Base-by-base conservation (phyloP, 2,329 filamentous ascomycete genomes). In the Epichloe elymi region DNA sequence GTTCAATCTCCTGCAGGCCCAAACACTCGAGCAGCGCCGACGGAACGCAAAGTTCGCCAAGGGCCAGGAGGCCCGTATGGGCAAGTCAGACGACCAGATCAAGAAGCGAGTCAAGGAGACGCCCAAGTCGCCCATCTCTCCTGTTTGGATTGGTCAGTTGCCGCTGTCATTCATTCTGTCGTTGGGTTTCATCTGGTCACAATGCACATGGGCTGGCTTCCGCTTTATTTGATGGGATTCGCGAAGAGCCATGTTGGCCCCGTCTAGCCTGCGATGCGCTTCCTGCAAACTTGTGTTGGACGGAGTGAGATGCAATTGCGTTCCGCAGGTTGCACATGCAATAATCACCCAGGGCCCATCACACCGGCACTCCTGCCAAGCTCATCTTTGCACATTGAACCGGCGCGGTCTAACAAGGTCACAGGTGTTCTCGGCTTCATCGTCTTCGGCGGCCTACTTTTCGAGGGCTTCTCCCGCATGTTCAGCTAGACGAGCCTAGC, bases 1-100 rank as follows among this genome's bases (percentile, higher is more conserved):
- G 3, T 43, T 26, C 15, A 4, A 14, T 33, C 17, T 37, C 14
- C 17, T n/a, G 39, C 48, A 89, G 86, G 85, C 82, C 60, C 86
- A 91, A 83, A 93, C 87, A 59, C 86, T 84, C 59, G 79, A 88
- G 68, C 88, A 93, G 74, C 83, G 87, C 67, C 81, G 81, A 63
- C 82, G 84, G 56, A 93, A 93, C 73, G 79, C 79, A 63, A 85
- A 85, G 69, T 94, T 88, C 70, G 82, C 77, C 58, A 83, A 84
- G 65, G 75, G 79, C 50, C 82, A 91, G 65, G 81, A 85, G 64
- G 72, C 74, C 54, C 85, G 83, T 64, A 85, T 85, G 67, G 87
- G 87, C 69, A 88, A 87, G 72, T 76, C 81, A n/a, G 75, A 80
- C 52, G 71, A 71, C 23, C 76, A 81, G 56, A 65, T 83, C 59